phyloP scores from a whole-genome alignment of 768 basidiomycete genomes.

The Leccinellum rugosiceps region DNA sequence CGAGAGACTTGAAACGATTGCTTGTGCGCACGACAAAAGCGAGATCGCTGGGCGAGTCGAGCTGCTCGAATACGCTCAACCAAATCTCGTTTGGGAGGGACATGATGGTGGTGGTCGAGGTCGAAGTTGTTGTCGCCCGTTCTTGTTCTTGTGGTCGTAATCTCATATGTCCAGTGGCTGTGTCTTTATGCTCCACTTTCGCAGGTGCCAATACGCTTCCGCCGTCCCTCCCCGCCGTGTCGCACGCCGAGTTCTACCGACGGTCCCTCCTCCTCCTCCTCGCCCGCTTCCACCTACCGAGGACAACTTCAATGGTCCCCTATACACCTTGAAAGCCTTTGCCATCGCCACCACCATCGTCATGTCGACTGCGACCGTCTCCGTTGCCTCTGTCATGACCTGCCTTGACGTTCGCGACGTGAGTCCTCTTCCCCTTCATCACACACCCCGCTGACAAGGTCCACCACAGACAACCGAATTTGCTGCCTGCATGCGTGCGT shows the following conservation, averaged over 20 bases:
- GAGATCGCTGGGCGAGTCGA: slow-evolving; percentile 31
- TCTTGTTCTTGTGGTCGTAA: too few relatives aligned
- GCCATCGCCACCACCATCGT: slow-evolving; percentile 63
- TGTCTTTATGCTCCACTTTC: not conserved
- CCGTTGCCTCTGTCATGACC: slow-evolving; percentile 49
- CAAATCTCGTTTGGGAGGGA: slow-evolving; percentile 38
- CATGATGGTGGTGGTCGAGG: slow-evolving; percentile 8
- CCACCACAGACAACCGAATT: slow-evolving; percentile 55
- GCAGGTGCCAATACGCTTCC: not conserved
- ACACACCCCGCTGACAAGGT: not conserved
- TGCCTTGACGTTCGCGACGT: slow-evolving; percentile 57
- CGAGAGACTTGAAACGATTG: slow-evolving; percentile 31
- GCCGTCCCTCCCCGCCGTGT: not conserved
- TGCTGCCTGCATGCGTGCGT: slow-evolving; percentile 50
- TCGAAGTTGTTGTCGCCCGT: not conserved
- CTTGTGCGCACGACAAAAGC: slow-evolving; percentile 30
- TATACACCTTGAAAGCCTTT: slow-evolving; percentile 63
- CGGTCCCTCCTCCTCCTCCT: not conserved
- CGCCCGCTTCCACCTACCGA: not conserved
- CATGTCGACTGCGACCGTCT: slow-evolving; percentile 39
- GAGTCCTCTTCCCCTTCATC: not conserved
- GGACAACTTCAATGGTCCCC: slow-evolving; percentile 45
- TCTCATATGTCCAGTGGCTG: not conserved
- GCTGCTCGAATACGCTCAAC: slow-evolving; percentile 36
- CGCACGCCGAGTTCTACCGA: not conserved